phyloP scores from a whole-genome alignment of 768 basidiomycete genomes.

The Panellus pusillus region DNA sequence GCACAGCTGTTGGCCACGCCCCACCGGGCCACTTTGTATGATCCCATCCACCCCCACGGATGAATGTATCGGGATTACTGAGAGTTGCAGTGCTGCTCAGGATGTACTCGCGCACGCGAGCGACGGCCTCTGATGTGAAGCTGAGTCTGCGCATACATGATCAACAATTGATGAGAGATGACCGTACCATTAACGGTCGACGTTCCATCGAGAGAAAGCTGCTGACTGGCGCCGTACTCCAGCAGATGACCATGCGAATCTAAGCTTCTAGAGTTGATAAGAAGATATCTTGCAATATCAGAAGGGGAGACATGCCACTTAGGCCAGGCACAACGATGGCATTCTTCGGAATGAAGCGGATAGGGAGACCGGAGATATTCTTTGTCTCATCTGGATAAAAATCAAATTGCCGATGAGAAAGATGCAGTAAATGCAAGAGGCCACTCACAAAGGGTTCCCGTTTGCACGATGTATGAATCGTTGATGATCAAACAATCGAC shows the following conservation, averaged over 20 bases:
- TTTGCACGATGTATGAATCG: constrained; percentile 44
- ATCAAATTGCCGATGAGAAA: background rate
- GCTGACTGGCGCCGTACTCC: constrained; percentile 69
- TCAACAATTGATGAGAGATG: background rate
- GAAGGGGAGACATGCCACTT: constrained; percentile 44
- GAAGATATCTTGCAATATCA: background rate
- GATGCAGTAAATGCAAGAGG: too few relatives aligned
- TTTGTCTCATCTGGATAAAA: constrained; percentile 33
- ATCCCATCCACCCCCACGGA: constrained; percentile 88
- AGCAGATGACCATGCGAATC: constrained; percentile 84
- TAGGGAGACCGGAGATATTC: background rate
- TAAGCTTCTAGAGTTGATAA: too few relatives aligned
- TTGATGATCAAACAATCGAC: constrained; percentile 65
- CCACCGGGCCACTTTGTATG: constrained; percentile 74
- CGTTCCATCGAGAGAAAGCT: constrained; percentile 65
- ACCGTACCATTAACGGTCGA: constrained; percentile 53
- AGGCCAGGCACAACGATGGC: constrained; percentile 72
- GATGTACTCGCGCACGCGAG: constrained; percentile 60
- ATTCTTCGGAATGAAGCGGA: constrained; percentile 23
- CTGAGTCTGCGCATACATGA: too few relatives aligned
- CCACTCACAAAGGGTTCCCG: constrained; percentile 48
- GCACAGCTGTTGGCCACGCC: constrained; percentile 72
- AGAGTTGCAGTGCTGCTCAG: constrained; percentile 53
- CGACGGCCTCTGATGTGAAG: too few relatives aligned
- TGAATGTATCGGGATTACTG: constrained; percentile 59